These are phyloP conservation scores for Meyerozyma smithsonii DNA, from an alignment of 1,139 yeast genomes.

Conservation along the genomic window DNA sequence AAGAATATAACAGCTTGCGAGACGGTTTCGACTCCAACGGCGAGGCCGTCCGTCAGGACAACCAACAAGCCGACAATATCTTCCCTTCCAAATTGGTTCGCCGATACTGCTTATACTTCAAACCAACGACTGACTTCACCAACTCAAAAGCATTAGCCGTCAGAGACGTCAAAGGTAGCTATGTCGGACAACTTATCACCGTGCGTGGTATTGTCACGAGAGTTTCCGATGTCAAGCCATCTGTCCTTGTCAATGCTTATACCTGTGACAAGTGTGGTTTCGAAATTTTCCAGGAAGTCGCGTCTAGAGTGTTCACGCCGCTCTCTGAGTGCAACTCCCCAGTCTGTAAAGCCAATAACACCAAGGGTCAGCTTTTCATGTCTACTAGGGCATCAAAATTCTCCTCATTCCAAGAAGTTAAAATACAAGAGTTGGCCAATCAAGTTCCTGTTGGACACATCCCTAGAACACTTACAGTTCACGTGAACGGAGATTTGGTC, in stretches of 20 bases:
- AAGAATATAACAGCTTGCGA: slow-evolving; percentile 41
- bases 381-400: slow-evolving; percentile 95
- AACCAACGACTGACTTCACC: slow-evolving; percentile 56
- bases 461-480: slow-evolving; percentile 81
- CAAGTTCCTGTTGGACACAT: slow-evolving; percentile 99
- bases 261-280: slow-evolving; percentile 97
- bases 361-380: slow-evolving; percentile 87
- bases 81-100: slow-evolving; percentile 88
- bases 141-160: slow-evolving; percentile 68
- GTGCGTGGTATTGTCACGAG: slow-evolving; percentile 93
- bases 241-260: slow-evolving; percentile 86
- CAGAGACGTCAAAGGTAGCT: slow-evolving; percentile 80
- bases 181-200: slow-evolving; percentile 82
- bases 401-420: slow-evolving; percentile 90
- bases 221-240: slow-evolving; percentile 94
- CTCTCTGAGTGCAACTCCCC: slow-evolving; percentile 79
- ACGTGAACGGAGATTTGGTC: slow-evolving; percentile 85
- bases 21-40: slow-evolving; percentile 26
- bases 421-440: slow-evolving; percentile 88
- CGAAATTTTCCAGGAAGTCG: slow-evolving; percentile 94
- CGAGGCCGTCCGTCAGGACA: slow-evolving; percentile 15
- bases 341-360: slow-evolving; percentile 72
- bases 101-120: slow-evolving; percentile 81
- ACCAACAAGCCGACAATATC: slow-evolving; percentile 31
- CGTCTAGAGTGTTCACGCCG: slow-evolving; percentile 79